Conservation (phyloP, 257 asterid genomes). For the Scutellaria baicalensis region DNA sequence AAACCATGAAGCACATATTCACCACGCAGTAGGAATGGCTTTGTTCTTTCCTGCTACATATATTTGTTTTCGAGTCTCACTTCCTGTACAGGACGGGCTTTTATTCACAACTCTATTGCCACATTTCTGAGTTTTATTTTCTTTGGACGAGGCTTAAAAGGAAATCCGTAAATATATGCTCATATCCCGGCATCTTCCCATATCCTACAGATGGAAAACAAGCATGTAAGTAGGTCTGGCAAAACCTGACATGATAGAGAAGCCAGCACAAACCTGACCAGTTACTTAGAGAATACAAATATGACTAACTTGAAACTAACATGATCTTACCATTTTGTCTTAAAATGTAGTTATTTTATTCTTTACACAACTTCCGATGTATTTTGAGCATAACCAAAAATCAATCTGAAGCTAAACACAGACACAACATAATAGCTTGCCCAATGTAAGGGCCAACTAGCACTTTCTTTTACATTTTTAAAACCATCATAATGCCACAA, state of each 20-base stretch:
- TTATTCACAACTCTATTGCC: not conserved
- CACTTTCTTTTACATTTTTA: not conserved
- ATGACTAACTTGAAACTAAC: no score
- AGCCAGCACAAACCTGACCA: no score
- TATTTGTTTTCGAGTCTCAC: not conserved
- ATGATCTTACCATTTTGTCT: no score
- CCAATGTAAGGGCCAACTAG: not conserved
- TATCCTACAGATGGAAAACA: conserved; percentile 50
- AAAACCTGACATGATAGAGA: no score
- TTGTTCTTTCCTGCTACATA: not conserved
- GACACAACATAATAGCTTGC: no score
- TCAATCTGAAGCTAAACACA: no score
- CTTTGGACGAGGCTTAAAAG: conserved; percentile 53
- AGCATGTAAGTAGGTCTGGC: not conserved
- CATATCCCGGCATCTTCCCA: conserved; percentile 85
- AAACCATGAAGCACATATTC: no score
- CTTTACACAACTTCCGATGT: no score
- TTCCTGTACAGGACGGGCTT: conserved; percentile 5
- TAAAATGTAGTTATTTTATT: no score
- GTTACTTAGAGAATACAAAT: no score
- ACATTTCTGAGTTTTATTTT: conserved; percentile 23
- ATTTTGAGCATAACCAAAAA: no score
- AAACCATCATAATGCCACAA: not conserved
- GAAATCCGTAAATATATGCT: conserved; percentile 82
- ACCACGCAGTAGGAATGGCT: not conserved